Percentiles rank a stretch among this genome's conserved stretches.
phyloP scores from a whole-genome alignment of 1,139 yeast species.

The Taphrina deformans region DNA sequence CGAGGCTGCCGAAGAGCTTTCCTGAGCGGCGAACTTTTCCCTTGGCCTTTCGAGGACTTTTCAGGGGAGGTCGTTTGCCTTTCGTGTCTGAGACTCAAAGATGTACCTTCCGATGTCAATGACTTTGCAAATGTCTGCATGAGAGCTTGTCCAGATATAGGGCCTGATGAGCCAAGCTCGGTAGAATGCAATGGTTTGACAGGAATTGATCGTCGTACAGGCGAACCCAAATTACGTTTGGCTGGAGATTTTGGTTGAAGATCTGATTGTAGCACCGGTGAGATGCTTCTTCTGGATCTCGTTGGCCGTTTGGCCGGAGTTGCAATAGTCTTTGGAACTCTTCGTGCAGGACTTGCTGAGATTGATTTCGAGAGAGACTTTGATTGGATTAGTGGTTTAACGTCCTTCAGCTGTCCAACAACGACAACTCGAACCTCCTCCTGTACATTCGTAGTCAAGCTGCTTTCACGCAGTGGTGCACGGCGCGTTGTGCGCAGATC shows the following conservation, averaged over 20 bases:
- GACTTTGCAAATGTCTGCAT: background rate
- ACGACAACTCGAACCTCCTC: background rate
- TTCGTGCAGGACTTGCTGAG: slow-evolving; percentile 1
- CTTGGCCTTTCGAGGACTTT: background rate
- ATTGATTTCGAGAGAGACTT: background rate
- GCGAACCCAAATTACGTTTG: slow-evolving; percentile 1
- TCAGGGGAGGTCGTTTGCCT: background rate
- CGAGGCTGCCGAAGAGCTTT: background rate
- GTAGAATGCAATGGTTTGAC: background rate
- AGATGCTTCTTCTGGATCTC: background rate
- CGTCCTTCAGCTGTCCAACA: background rate
- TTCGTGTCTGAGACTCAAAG: background rate
- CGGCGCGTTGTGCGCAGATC: background rate
- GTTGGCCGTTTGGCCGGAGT: background rate
- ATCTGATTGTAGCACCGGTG: background rate
- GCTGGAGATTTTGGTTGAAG: background rate
- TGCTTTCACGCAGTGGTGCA: background rate
- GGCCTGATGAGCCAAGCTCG: background rate
- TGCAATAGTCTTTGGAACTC: slow-evolving; percentile 2
- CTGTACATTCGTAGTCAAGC: background rate
- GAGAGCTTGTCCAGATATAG: background rate
- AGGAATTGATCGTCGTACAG: background rate
- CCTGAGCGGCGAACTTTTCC: background rate
- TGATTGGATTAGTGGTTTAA: background rate
- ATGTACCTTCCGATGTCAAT: background rate